Percentiles rank a stretch among this genome's conserved stretches.
Evolutionary conservation across 2,329 filamentous ascomycete genomes (phyloP).

Genomic region (Paecilomyces formosus): DNA sequence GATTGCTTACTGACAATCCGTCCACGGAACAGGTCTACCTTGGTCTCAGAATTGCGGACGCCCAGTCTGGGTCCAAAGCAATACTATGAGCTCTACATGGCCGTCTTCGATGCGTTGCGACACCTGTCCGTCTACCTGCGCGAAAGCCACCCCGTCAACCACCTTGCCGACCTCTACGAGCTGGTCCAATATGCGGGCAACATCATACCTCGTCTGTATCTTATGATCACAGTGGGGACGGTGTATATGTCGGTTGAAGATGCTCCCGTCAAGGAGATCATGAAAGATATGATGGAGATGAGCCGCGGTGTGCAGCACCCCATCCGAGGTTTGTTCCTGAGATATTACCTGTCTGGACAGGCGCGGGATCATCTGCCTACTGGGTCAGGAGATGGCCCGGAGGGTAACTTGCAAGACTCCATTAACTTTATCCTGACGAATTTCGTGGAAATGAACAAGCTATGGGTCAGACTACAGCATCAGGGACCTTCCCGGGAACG

Average conservation of each 20-base stretch:
- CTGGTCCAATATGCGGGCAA: conserved; percentile 97
- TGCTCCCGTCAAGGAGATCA: conserved; percentile 97
- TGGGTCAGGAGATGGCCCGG: conserved; percentile 77
- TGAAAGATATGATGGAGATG: conserved; percentile 99
- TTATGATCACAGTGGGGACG: conserved; percentile 98
- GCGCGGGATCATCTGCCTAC: conserved; percentile 81
- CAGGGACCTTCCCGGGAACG: conserved; percentile 94
- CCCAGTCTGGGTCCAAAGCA: conserved; percentile 97
- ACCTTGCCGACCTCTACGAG: conserved; percentile 95
- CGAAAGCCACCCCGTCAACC: conserved; percentile 95
- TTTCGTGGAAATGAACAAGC: conserved; percentile 99
- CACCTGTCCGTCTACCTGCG: conserved; percentile 94
- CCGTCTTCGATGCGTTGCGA: conserved; percentile 94
- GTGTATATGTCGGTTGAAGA: conserved; percentile 99
- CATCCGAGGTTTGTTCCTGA: conserved; percentile 85
- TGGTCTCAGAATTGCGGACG: conserved; percentile 96
- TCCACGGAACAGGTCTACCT: conserved; percentile 64
- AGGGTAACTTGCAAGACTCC: conserved; percentile 92
- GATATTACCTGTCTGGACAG: conserved; percentile 94
- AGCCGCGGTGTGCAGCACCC: conserved; percentile 95
- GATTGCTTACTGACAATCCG: conserved; percentile 11
- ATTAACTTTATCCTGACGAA: conserved; percentile 98
- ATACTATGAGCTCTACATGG: conserved; percentile 99
- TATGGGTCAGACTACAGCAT: conserved; percentile 96
- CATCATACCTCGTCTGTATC: conserved; percentile 89